These are phyloP conservation scores for Linum trigynum DNA, from an alignment of 345 rosid species.

Conservation along the genomic window DNA sequence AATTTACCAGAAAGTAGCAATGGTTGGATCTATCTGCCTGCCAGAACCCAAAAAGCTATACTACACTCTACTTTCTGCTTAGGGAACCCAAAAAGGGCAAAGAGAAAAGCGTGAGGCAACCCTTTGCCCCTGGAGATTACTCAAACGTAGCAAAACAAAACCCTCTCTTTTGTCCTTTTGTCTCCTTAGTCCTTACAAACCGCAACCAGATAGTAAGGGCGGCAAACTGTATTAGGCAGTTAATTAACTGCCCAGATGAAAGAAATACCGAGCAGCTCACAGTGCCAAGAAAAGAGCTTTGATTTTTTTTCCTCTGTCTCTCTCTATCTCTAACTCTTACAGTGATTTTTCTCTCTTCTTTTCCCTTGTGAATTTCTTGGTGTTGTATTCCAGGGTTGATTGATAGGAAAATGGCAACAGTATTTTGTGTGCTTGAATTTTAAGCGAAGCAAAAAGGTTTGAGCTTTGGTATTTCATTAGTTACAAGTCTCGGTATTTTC, in stretches of 20 bases:
- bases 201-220: too few species aligned
- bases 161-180: neutral
- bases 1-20: neutral
- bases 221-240: too few species aligned
- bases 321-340: neutral
- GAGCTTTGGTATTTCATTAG: neutral
- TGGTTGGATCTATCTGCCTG: neutral
- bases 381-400: neutral
- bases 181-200: neutral
- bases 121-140: too few species aligned
- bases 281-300: neutral
- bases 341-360: neutral
- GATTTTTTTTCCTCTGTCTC: neutral
- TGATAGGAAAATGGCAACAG: neutral
- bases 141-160: neutral
- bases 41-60: neutral
- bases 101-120: neutral
- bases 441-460: conserved; percentile 13
- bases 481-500: neutral
- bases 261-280: neutral
- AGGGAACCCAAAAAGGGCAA: conserved; percentile 7
- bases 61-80: conserved; percentile 1
- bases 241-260: too few species aligned
- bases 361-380: neutral
- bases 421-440: conserved; percentile 9